Base-by-base conservation (phyloP, 2,329 filamentous ascomycete species). In the Colletotrichum sp. region DNA sequence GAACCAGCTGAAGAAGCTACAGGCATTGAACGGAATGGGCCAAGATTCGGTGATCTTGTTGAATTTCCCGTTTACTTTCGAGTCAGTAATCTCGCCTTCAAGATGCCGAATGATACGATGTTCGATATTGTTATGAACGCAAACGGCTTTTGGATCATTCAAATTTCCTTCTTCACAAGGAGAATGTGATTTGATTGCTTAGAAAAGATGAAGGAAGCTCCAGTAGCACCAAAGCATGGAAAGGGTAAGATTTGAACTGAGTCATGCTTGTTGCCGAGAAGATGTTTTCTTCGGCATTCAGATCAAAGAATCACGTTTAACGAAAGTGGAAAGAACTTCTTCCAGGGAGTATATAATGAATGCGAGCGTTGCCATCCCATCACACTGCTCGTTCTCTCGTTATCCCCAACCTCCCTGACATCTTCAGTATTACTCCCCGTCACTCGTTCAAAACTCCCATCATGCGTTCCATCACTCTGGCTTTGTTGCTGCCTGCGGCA, bases 271-370 rank as follows among this genome's bases (percentile, higher is more conserved):
- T 22, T 13, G 44, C 10, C 44, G 1, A 52, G 0, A 22, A 7
- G 6, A 24, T 8, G 10, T 52, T 13, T 12, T 7, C 6, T 48
- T 48, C 39, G 39, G 9, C 9, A n/a, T 24, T 22, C 1, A 0
- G n/a, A 24, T 4, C n/a, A 22, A 52, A 1, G 0, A 52, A 6
- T 52, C 0, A 22, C 2, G 10, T 52, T 13, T 0, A 52, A 1
- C 2, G 6, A 7, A 6, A 8, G 2, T 13, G 10, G 12, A 52
- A 52, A 52, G 10, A 52, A 1, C n/a, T n/a, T 3, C 44, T 52
- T 52, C n/a, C 10, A 8, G n/a, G 44, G 44, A 22, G 44, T 52
- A 52, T 52, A 22, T 22, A 52, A 52, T 48, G 10, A 18, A 52
- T 2, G 10, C 18, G n/a, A 52, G n/a, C n/a, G 39, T n/a, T 3